These are phyloP conservation scores for Phlebopus sp. DNA, from an alignment of 1,284 basidiomycete species.

Conservation along the genomic window DNA sequence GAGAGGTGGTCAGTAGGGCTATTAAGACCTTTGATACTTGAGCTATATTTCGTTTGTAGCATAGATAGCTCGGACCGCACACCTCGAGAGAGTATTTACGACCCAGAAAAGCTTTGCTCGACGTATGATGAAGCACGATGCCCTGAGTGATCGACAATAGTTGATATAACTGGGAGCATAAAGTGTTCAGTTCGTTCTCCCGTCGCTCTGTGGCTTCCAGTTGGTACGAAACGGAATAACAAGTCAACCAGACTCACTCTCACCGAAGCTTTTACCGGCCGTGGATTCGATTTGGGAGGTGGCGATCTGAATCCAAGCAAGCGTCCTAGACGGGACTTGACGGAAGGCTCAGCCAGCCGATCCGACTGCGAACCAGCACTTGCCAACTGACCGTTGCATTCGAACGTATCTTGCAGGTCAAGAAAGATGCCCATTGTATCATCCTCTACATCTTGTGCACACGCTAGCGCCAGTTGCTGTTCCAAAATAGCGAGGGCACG, in stretches of 20 bases:
- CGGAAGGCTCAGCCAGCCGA: slow-evolving; percentile 4
- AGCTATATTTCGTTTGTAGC: slow-evolving; percentile 4
- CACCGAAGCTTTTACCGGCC: slow-evolving; percentile 36
- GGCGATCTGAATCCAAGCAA: slow-evolving; percentile 50
- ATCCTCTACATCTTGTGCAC: slow-evolving; percentile 39
- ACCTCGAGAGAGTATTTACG: slow-evolving; percentile 73
- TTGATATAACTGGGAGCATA: slow-evolving; percentile 52
- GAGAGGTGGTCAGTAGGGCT: slow-evolving; percentile 66
- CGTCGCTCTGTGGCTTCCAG: slow-evolving; percentile 36
- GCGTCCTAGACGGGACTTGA: slow-evolving; percentile 57
- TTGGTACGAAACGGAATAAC: slow-evolving; percentile 7
- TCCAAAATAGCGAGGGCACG: slow-evolving; percentile 58
- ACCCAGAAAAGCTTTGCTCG: slow-evolving; percentile 69
- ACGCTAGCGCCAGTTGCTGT: slow-evolving; percentile 54
- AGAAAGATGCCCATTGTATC: slow-evolving; percentile 54
- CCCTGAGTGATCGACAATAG: slow-evolving; percentile 76
- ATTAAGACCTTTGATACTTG: slow-evolving; percentile 50
- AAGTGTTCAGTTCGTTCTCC: slow-evolving; percentile 40
- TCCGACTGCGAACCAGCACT: neutral
- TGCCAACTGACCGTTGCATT: slow-evolving; percentile 64
- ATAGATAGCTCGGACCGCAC: slow-evolving; percentile 15
- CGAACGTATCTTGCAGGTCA: slow-evolving; percentile 68
- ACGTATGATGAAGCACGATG: slow-evolving; percentile 64
- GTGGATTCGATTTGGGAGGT: slow-evolving; percentile 42
- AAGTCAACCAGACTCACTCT: slow-evolving; percentile 32